phyloP scores from a whole-genome alignment of 805 yeast genomes.

The Maudiozyma barnettii region DNA sequence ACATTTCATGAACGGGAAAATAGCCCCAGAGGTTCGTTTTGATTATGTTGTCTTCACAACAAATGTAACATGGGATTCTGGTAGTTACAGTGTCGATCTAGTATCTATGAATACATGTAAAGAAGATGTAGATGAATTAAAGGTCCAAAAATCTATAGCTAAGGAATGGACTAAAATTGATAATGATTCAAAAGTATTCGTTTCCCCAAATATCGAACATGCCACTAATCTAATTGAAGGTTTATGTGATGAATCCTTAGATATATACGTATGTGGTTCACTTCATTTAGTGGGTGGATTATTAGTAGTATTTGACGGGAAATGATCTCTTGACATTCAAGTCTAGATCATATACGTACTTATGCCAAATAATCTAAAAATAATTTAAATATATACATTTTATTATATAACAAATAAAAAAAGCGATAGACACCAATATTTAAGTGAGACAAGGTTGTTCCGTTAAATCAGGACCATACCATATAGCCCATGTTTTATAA shows the following conservation, averaged over 20 bases:
- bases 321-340: neutral
- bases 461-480: conserved; percentile 60
- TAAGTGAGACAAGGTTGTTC: conserved; percentile 40
- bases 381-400: neutral
- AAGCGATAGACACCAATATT: too few relatives aligned
- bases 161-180: conserved; percentile 57
- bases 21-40: conserved; percentile 39
- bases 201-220: conserved; percentile 68
- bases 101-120: conserved; percentile 78
- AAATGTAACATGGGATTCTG: conserved; percentile 83
- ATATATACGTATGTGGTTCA: conserved; percentile 90
- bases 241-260: conserved; percentile 30
- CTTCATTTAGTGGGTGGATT: conserved; percentile 92
- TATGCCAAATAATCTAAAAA: neutral
- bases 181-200: conserved; percentile 31
- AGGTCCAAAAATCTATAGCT: conserved; percentile 69
- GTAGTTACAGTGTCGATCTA: conserved; percentile 69
- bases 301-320: conserved; percentile 63
- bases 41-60: conserved; percentile 82
- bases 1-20: conserved; percentile 38
- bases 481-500: conserved; percentile 45
- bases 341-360: neutral
- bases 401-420: too few relatives aligned
- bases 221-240: conserved; percentile 44
- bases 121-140: conserved; percentile 67